Evolutionary conservation across 257 asterid species (phyloP).

Genomic region (Ocimum tenuiflorum): DNA sequence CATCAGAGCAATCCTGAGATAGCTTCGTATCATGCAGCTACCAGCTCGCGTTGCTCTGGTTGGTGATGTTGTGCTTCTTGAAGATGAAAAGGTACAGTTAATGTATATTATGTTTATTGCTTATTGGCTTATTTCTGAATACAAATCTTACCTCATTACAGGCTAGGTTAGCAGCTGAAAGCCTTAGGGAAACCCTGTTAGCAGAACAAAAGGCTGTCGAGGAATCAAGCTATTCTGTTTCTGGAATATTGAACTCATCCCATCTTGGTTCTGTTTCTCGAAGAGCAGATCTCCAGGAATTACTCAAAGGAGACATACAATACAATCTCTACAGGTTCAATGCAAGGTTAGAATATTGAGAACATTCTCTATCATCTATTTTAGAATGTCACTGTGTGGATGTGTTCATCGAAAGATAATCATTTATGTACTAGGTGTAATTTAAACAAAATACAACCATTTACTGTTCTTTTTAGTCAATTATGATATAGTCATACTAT

Average conservation of each 20-base stretch:
- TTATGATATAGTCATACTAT: background rate
- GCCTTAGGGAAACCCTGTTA: conserved; percentile 46
- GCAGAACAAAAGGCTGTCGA: conserved; percentile 44
- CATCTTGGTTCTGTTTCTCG: conserved; percentile 40
- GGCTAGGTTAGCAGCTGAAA: conserved; percentile 51
- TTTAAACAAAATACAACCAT: background rate
- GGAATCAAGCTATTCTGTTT: conserved; percentile 57
- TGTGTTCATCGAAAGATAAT: conserved; percentile 1
- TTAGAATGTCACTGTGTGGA: background rate
- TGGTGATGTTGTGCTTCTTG: conserved; percentile 65
- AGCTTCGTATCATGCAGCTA: conserved; percentile 40
- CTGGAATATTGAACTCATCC: conserved; percentile 58
- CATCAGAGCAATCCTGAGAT: background rate
- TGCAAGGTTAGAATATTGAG: conserved; percentile 44
- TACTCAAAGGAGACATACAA: conserved; percentile 38
- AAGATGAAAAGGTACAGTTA: conserved; percentile 57
- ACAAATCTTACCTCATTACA: conserved; percentile 20
- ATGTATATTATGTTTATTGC: no score
- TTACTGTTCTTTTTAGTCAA: background rate
- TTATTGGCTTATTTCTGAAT: background rate
- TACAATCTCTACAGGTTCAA: conserved; percentile 52
- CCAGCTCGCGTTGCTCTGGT: conserved; percentile 84
- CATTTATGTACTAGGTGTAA: background rate
- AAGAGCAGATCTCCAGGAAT: conserved; percentile 52
- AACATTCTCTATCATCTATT: background rate